A percentile compares a stretch with the other conserved stretches of the same genome.
phyloP scores from a whole-genome alignment of 495 filamentous ascomycete genomes.

The Talaromyces liani region DNA sequence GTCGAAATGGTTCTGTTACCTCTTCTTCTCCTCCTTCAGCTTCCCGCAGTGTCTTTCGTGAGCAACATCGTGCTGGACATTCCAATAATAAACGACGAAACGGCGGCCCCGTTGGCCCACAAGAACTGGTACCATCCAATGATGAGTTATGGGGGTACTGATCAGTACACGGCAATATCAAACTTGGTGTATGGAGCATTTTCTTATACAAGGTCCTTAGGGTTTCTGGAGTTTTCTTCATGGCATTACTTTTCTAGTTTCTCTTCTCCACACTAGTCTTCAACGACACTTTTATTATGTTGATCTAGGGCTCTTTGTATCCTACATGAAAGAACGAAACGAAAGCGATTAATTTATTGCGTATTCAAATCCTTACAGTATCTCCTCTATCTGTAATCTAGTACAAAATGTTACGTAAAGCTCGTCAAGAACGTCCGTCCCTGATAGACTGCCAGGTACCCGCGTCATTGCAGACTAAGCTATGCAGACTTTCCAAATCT shows the following conservation, averaged over 20 bases:
- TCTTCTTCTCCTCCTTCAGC: neutral
- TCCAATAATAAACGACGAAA: conserved; percentile 18
- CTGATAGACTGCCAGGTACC: neutral
- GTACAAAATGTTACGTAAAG: neutral
- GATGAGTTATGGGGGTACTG: conserved; percentile 39
- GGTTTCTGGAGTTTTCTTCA: neutral
- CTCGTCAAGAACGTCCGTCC: neutral
- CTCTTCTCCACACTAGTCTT: neutral
- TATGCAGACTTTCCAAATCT: neutral
- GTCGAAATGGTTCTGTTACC: neutral
- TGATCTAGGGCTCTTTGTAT: neutral
- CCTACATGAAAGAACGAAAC: neutral
- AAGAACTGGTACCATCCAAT: conserved; percentile 36
- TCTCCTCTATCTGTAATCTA: neutral
- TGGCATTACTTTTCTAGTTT: neutral
- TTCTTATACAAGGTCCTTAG: neutral
- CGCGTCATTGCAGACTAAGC: neutral
- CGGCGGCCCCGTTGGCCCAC: conserved; percentile 13
- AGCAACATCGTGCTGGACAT: neutral
- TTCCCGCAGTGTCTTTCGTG: conserved; percentile 3
- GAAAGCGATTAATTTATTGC: neutral
- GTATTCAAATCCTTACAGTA: neutral
- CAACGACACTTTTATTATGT: neutral
- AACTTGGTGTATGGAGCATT: neutral
- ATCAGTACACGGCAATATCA: neutral